These are phyloP conservation scores for Clohesyomyces aquaticus DNA, from an alignment of 495 filamentous ascomycete species.

Conservation along the genomic window DNA sequence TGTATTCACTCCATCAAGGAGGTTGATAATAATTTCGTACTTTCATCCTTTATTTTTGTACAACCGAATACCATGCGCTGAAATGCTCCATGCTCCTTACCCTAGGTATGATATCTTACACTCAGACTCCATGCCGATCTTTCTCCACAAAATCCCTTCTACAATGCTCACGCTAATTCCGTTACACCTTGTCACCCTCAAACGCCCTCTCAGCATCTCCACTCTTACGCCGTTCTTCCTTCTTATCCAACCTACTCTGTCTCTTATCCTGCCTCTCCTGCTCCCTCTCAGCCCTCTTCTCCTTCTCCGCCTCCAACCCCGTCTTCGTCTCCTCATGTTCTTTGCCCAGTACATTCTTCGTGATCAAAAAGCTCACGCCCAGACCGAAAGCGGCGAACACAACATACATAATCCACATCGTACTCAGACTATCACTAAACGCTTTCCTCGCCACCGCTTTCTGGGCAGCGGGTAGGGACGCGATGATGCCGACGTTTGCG, in stretches of 20 bases:
- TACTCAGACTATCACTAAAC: constrained; percentile 50
- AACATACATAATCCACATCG: constrained; percentile 57
- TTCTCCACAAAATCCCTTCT: too few relatives aligned
- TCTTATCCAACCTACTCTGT: constrained; percentile 23
- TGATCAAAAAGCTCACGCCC: constrained; percentile 47
- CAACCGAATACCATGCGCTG: too few relatives aligned
- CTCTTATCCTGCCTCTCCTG: constrained; percentile 40
- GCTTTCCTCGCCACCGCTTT: constrained; percentile 44
- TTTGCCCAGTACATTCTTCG: constrained; percentile 42
- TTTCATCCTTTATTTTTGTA: too few relatives aligned
- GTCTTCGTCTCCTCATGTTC: constrained; percentile 50
- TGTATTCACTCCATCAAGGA: too few relatives aligned
- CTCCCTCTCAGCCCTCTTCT: constrained; percentile 37
- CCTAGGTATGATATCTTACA: too few relatives aligned
- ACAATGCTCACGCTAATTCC: too few relatives aligned
- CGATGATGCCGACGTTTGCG: constrained; percentile 51
- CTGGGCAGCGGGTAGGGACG: constrained; percentile 45
- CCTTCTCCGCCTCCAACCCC: constrained; percentile 47
- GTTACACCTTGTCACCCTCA: too few relatives aligned
- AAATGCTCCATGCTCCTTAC: too few relatives aligned
- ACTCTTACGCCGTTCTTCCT: constrained; percentile 15
- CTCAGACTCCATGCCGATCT: too few relatives aligned
- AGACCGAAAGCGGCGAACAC: constrained; percentile 47
- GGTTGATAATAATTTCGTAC: too few relatives aligned
- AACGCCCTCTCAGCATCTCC: too few relatives aligned